Evolutionary conservation across 139 green algal genomes (phyloP).

Genomic region (Nannochloris sp.): DNA sequence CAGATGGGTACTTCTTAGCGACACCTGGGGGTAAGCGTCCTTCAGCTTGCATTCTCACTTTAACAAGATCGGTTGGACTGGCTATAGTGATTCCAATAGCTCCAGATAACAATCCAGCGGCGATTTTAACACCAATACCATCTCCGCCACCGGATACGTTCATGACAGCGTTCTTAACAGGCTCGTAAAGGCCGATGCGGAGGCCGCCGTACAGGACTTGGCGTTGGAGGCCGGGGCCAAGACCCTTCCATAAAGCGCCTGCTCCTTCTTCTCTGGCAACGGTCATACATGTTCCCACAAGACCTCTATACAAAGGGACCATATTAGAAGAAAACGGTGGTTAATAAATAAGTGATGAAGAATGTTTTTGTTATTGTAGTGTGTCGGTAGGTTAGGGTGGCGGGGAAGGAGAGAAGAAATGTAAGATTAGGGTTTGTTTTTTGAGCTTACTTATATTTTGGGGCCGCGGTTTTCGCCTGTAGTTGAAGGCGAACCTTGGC

Average conservation of each 20-base stretch:
- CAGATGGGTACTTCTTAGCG: slow-evolving; percentile 74
- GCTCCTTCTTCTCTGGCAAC: slow-evolving; percentile 88
- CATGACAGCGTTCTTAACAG: slow-evolving; percentile 77
- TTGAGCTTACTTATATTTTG: slow-evolving; percentile 55
- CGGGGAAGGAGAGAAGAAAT: background rate
- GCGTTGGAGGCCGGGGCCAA: slow-evolving; percentile 87
- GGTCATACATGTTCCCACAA: slow-evolving; percentile 85
- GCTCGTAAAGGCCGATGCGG: slow-evolving; percentile 96
- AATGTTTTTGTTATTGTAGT: background rate
- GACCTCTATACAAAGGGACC: slow-evolving; percentile 43
- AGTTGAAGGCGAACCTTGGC: slow-evolving; percentile 95
- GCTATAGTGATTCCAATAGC: slow-evolving; percentile 83
- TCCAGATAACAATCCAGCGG: slow-evolving; percentile 84
- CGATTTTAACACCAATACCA: slow-evolving; percentile 84
- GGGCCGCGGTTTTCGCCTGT: slow-evolving; percentile 45
- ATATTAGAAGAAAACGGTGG: background rate
- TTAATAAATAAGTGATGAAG: background rate
- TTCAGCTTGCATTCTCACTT: slow-evolving; percentile 94
- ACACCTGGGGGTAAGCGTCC: slow-evolving; percentile 68
- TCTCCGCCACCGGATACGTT: slow-evolving; percentile 70
- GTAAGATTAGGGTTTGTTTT: no score
- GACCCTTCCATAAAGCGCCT: slow-evolving; percentile 86
- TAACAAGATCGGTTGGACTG: slow-evolving; percentile 93
- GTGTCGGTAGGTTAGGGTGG: background rate
- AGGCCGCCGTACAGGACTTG: slow-evolving; percentile 94